Conservation (phyloP, 2,329 filamentous ascomycete species). For the Daldinia eschscholtzii region DNA sequence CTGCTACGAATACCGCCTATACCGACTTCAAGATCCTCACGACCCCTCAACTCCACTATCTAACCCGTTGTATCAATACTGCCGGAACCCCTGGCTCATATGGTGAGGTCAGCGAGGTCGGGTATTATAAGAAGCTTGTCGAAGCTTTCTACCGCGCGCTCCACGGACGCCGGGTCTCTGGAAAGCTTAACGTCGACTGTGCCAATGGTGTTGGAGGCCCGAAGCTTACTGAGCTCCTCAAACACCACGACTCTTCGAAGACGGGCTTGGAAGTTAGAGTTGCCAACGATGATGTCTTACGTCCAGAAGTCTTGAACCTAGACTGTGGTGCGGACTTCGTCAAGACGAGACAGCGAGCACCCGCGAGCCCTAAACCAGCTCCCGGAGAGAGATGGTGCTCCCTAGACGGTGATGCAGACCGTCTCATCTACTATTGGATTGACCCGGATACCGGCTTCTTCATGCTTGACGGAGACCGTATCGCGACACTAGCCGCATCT, state of each 20-base stretch:
- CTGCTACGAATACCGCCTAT: conserved; percentile 78
- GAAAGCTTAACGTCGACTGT: conserved; percentile 87
- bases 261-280: conserved; percentile 84
- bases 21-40: conserved; percentile 92
- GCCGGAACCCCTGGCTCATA: conserved; percentile 88
- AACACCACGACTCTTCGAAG: conserved; percentile 78
- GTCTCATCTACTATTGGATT: conserved; percentile 93
- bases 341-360: conserved; percentile 95
- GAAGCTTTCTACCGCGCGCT: conserved; percentile 88
- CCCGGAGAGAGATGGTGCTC: conserved; percentile 86
- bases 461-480: conserved; percentile 95
- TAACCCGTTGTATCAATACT: conserved; percentile 94
- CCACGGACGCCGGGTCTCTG: conserved; percentile 78
- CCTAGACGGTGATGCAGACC: conserved; percentile 94
- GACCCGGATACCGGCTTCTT: conserved; percentile 87
- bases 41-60: conserved; percentile 97
- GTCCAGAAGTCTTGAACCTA: conserved; percentile 88
- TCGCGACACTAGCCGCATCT: conserved; percentile 91
- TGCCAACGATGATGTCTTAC: conserved; percentile 92
- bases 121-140: conserved; percentile 94
- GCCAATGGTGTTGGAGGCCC: conserved; percentile 97
- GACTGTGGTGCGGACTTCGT: conserved; percentile 98
- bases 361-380: conserved; percentile 82
- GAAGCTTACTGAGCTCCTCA: conserved; percentile 87
- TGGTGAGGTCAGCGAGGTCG: conserved; percentile 87